Evolutionary conservation across 441 rosid species (phyloP).

Genomic region (Geranium incanum): DNA sequence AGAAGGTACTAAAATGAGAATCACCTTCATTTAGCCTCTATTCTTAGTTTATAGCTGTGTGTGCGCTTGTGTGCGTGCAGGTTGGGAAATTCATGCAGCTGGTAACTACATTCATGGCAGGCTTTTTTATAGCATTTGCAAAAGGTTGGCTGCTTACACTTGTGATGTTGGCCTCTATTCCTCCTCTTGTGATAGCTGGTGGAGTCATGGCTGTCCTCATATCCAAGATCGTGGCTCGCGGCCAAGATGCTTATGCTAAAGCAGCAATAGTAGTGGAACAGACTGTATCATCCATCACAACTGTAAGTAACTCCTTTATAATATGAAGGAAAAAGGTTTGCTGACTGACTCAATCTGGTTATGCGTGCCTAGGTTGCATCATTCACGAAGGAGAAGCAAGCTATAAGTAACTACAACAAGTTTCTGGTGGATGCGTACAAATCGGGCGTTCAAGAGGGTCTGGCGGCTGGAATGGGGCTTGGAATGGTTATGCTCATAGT

Average conservation of each 20-base stretch:
- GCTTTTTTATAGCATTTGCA: constrained; percentile 47
- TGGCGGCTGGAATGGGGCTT: constrained; percentile 51
- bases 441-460: constrained; percentile 45
- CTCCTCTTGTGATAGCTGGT: constrained; percentile 44
- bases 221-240: constrained; percentile 48
- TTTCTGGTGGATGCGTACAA: constrained; percentile 51
- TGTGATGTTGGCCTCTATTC: constrained; percentile 49
- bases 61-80: constrained; percentile 23
- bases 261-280: constrained; percentile 68
- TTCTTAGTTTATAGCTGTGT: background rate
- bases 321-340: too few relatives aligned
- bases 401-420: constrained; percentile 41
- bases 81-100: constrained; percentile 69
- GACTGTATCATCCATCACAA: constrained; percentile 64
- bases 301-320: constrained; percentile 32
- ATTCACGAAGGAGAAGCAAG: constrained; percentile 58
- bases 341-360: background rate
- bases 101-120: constrained; percentile 51
- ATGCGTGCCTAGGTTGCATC: constrained; percentile 46
- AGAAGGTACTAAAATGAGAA: constrained; percentile 38
- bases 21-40: too few relatives aligned
- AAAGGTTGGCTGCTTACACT: constrained; percentile 55
- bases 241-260: constrained; percentile 53
- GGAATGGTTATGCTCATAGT: constrained; percentile 35
- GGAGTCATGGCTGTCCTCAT: constrained; percentile 39